Evolutionary conservation across 768 basidiomycete species (phyloP).

Genomic region (Albatrellus ellisii): DNA sequence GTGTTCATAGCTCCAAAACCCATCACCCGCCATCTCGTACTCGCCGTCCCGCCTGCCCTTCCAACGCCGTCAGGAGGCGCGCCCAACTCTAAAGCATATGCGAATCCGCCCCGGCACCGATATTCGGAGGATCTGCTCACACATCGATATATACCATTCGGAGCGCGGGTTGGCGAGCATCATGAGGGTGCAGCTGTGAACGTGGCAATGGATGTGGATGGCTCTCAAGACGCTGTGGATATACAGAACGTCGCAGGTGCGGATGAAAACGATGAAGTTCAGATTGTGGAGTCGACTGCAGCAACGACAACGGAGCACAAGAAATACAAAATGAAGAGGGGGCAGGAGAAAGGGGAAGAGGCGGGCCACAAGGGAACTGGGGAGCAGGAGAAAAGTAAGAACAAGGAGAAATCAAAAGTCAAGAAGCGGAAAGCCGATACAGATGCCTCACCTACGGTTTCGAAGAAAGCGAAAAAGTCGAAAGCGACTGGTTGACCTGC

Average conservation of each 20-base stretch:
- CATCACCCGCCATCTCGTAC: conserved; percentile 8
- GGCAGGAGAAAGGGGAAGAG: background rate
- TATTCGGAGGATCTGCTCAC: conserved; percentile 10
- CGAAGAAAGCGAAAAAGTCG: conserved; percentile 10
- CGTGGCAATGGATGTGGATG: conserved; percentile 1
- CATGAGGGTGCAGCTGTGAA: background rate
- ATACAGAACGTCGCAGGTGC: background rate
- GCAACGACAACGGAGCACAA: no score
- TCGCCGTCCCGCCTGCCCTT: conserved; percentile 6
- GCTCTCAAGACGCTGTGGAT: no score
- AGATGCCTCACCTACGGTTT: background rate
- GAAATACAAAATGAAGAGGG: no score
- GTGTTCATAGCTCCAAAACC: conserved; percentile 8
- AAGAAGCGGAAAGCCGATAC: conserved; percentile 10
- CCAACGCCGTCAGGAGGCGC: background rate
- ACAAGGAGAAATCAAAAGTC: background rate
- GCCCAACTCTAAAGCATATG: background rate
- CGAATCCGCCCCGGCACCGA: conserved; percentile 8
- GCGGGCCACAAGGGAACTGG: background rate
- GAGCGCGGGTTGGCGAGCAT: conserved; percentile 6
- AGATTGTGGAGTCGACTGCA: no score
- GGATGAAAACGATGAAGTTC: background rate
- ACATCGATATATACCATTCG: conserved; percentile 11
- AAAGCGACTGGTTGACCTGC: background rate
- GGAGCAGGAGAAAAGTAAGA: background rate